Conservation (phyloP, 352 stramenopile genomes). For the Peronospora belbahrii region DNA sequence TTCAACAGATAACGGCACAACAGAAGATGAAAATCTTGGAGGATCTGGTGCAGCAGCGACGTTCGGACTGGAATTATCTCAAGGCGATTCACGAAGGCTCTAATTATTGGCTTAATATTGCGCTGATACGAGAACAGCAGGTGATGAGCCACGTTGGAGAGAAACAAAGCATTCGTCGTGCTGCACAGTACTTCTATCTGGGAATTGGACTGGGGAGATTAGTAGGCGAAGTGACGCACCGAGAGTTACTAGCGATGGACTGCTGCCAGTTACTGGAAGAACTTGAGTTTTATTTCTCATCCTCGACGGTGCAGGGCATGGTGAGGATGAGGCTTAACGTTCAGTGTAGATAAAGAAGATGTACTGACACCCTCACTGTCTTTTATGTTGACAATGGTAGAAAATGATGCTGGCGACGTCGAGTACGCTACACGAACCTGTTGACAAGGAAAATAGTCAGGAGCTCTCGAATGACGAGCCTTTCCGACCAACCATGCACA, state of each 20-base stretch:
- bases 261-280: slow-evolving; percentile 80
- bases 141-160: slow-evolving; percentile 55
- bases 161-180: slow-evolving; percentile 47
- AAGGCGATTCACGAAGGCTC: slow-evolving; percentile 73
- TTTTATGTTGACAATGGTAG: slow-evolving; percentile 18
- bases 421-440: slow-evolving; percentile 51
- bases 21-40: slow-evolving; percentile 69
- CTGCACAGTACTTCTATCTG: slow-evolving; percentile 77
- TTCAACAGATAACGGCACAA: slow-evolving; percentile 47
- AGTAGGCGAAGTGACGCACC: slow-evolving; percentile 42
- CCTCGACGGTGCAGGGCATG: slow-evolving; percentile 70
- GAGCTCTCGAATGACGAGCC: slow-evolving; percentile 45
- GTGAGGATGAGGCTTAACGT: slow-evolving; percentile 15
- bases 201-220: slow-evolving; percentile 59
- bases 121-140: slow-evolving; percentile 56
- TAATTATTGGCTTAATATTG: slow-evolving; percentile 79
- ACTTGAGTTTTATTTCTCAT: slow-evolving; percentile 80
- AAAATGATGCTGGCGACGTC: slow-evolving; percentile 83
- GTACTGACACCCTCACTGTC: not conserved
- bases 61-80: slow-evolving; percentile 73
- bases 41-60: slow-evolving; percentile 61
- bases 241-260: slow-evolving; percentile 57
- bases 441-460: slow-evolving; percentile 29
- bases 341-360: not conserved
- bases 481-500: slow-evolving; percentile 61